These are phyloP conservation scores for Amanita inopinata DNA, from an alignment of 768 basidiomycete genomes.

Conservation along the genomic window DNA sequence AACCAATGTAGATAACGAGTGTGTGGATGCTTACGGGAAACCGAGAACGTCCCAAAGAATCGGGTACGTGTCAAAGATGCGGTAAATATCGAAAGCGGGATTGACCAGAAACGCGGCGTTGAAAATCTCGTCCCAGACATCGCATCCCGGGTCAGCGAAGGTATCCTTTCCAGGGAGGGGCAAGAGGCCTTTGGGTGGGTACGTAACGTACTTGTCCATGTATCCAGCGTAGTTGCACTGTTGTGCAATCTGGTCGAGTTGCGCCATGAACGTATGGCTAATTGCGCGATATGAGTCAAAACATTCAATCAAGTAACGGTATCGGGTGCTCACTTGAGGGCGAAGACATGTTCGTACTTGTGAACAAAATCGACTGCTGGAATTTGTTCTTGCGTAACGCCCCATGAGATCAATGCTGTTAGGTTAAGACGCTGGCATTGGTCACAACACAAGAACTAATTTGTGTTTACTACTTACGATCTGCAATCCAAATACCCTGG, in stretches of 20 bases:
- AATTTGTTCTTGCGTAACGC: slow-evolving; percentile 58
- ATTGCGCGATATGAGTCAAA: background rate
- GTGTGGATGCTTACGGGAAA: slow-evolving; percentile 48
- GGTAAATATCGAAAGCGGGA: slow-evolving; percentile 71
- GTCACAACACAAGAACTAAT: background rate
- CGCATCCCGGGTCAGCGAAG: slow-evolving; percentile 40
- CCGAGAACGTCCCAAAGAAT: slow-evolving; percentile 74
- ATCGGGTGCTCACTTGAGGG: slow-evolving; percentile 53
- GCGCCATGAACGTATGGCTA: slow-evolving; percentile 52
- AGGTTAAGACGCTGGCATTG: background rate
- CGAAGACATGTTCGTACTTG: slow-evolving; percentile 60
- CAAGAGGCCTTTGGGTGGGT: slow-evolving; percentile 55
- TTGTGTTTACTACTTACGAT: slow-evolving; percentile 53
- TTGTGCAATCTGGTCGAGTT: slow-evolving; percentile 42
- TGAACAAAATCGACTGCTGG: slow-evolving; percentile 69
- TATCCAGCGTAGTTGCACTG: slow-evolving; percentile 60
- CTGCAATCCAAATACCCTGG: slow-evolving; percentile 64
- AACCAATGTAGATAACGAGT: background rate
- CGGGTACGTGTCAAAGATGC: slow-evolving; percentile 69
- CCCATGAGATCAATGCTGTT: slow-evolving; percentile 48
- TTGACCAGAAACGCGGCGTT: slow-evolving; percentile 52
- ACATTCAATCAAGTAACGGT: background rate
- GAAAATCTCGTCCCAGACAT: slow-evolving; percentile 60
- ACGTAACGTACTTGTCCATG: slow-evolving; percentile 50
- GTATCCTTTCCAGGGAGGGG: slow-evolving; percentile 58